These are phyloP conservation scores for Hygrocybe coccinea DNA, from an alignment of 768 basidiomycete species.

Conservation along the genomic window DNA sequence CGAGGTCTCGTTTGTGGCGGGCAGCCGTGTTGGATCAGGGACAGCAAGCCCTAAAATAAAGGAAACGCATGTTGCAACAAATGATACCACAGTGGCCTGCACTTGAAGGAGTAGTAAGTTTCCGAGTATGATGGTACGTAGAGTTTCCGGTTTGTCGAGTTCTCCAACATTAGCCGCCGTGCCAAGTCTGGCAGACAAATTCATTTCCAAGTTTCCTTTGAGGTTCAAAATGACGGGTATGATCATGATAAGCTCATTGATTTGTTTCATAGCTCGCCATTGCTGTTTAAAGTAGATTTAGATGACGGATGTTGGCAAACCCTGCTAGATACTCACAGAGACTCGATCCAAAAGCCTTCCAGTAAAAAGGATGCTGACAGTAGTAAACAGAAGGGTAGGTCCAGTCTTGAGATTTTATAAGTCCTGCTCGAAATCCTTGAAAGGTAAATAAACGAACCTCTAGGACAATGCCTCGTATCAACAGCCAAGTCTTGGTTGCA, in stretches of 20 bases:
- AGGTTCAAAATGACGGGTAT: constrained; percentile 92
- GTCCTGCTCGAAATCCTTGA: not conserved
- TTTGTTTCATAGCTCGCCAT: constrained; percentile 84
- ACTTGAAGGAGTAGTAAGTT: constrained; percentile 87
- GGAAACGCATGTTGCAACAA: constrained; percentile 74
- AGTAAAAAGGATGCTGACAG: constrained; percentile 81
- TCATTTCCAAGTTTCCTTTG: constrained; percentile 99
- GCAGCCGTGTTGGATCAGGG: constrained; percentile 32
- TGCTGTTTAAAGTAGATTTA: constrained; percentile 38
- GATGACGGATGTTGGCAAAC: not conserved
- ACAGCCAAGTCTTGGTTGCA: constrained; percentile 40
- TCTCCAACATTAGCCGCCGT: constrained; percentile 94
- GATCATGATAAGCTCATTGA: constrained; percentile 95
- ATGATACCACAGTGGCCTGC: constrained; percentile 86
- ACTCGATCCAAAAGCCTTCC: constrained; percentile 86
- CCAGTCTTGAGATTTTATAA: constrained; percentile 52
- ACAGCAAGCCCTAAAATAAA: constrained; percentile 66
- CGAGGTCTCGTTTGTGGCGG: not conserved
- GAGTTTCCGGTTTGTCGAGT: constrained; percentile 64
- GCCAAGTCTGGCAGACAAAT: constrained; percentile 89
- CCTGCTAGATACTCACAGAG: constrained; percentile 49
- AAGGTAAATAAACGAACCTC: constrained; percentile 47
- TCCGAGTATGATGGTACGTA: constrained; percentile 66
- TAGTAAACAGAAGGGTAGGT: constrained; percentile 80
- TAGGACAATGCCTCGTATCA: constrained; percentile 57